Conservation (phyloP, 768 basidiomycete genomes). For the Crepidotus variabilis region DNA sequence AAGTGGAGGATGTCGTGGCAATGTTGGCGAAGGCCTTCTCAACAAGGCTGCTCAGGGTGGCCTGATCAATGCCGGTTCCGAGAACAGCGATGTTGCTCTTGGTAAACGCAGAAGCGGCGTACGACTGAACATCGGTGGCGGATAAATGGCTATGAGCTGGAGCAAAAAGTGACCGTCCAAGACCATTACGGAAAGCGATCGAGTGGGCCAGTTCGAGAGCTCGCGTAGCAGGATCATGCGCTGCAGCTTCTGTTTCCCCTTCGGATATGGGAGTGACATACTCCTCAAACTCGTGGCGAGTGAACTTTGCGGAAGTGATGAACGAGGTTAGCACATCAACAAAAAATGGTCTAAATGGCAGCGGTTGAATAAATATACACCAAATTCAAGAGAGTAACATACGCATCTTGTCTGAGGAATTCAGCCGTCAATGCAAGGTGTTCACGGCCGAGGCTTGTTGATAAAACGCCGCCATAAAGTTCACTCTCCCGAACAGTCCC, state of each 20-base stretch:
- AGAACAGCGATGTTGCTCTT: conserved; percentile 82
- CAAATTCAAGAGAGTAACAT: conserved; percentile 36
- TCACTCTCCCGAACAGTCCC: conserved; percentile 91
- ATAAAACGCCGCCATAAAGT: conserved; percentile 89
- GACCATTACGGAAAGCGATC: conserved; percentile 91
- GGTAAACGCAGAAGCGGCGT: conserved; percentile 68
- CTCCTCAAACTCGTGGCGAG: conserved; percentile 74
- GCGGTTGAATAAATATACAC: conserved; percentile 1
- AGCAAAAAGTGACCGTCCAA: conserved; percentile 88
- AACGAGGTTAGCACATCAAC: conserved; percentile 84
- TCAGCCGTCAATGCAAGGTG: conserved; percentile 92
- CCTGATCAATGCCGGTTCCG: conserved; percentile 81
- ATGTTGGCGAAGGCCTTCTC: conserved; percentile 56
- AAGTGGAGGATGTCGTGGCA: conserved; percentile 33
- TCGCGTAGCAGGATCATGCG: conserved; percentile 54
- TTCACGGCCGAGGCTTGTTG: conserved; percentile 80
- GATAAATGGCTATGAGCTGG: conserved; percentile 62
- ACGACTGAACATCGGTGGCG: conserved; percentile 67
- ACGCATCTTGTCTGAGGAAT: conserved; percentile 96
- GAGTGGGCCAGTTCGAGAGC: conserved; percentile 87
- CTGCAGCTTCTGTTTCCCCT: conserved; percentile 62
- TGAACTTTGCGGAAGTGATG: conserved; percentile 78
- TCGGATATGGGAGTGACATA: conserved; percentile 68
- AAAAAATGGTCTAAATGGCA: conserved; percentile 68
- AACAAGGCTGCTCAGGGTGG: conserved; percentile 66